Evolutionary conservation across 768 basidiomycete species (phyloP).

Genomic region (Amanita phalloides): DNA sequence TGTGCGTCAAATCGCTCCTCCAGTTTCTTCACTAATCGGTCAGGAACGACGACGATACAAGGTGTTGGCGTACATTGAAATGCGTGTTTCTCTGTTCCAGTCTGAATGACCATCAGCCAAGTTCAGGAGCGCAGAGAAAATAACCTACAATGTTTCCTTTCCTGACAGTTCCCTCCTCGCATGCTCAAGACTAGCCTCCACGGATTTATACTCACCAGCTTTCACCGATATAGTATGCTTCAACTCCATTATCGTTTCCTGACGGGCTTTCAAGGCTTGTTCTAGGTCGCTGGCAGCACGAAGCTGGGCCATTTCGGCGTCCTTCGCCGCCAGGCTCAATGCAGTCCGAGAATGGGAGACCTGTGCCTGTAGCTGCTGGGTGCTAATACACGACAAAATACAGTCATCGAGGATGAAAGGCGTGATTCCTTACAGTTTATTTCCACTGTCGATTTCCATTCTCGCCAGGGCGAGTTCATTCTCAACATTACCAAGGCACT

Average conservation of each 20-base stretch:
- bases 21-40: slow-evolving; percentile 22
- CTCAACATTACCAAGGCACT: background rate
- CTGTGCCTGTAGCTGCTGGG: background rate
- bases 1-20: slow-evolving; percentile 57
- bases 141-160: background rate
- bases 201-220: background rate
- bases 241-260: background rate
- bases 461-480: background rate
- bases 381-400: background rate
- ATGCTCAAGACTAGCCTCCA: background rate
- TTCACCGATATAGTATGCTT: background rate
- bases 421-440: background rate
- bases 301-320: background rate
- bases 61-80: slow-evolving; percentile 4
- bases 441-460: background rate
- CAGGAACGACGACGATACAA: background rate
- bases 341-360: background rate
- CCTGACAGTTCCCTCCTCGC: background rate
- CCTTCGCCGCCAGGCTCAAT: background rate
- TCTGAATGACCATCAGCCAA: background rate
- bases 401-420: background rate
- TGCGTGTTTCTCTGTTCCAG: slow-evolving; percentile 1
- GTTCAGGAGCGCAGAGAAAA: background rate
- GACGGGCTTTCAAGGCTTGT: background rate
- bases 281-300: background rate